Base-by-base conservation (phyloP, 441 rosid species). In the Mallotus japonicus region DNA sequence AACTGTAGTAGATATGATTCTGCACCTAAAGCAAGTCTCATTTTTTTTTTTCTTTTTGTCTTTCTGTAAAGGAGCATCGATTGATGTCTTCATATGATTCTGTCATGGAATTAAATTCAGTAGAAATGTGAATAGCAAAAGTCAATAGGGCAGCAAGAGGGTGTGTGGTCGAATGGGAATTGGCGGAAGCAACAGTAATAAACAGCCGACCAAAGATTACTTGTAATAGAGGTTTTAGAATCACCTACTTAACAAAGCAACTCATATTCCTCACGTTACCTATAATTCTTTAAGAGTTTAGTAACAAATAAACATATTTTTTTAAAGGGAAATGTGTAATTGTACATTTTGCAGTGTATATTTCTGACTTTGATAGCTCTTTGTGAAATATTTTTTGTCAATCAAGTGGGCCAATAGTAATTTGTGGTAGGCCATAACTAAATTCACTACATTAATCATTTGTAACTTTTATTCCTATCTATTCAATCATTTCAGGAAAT, bases 141-240 rank as follows among this genome's bases (percentile, higher is more conserved):
- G 70, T 76, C 66, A 71, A 28, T 64, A 42, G 19, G n/a, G 67
- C 47, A 63, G 49, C 11, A 17, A 44, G 51, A 32, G 8, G 8
- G 51, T 15, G n/a, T 22, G 71, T 37, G 74, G 68, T 34, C 51
- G 61, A 53, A 44, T 42, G 47, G 13, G 49, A 34, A 34, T 72
- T 66, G 73, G 73, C 56, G 66, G 68, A 56, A 62, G 46, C 17
- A 34, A 13, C 53, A 47, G 19, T 14, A 60, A 54, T 42, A 49
- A 73, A 58, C 8, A 20, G 73, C 86, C 84, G 79, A 75, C 86
- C 77, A 70, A 53, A 63, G 80, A 53, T 73, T 81, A 32, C 83
- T 71, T 83, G 79, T 42, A n/a, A 71, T 8, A 37, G 64, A 58
- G 78, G 80, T 69, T 78, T 76, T 47, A 66, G 80, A 76, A 80